These are phyloP conservation scores for Neopestalotiopsis clavispora DNA, from an alignment of 2,329 filamentous ascomycete genomes.

Conservation along the genomic window DNA sequence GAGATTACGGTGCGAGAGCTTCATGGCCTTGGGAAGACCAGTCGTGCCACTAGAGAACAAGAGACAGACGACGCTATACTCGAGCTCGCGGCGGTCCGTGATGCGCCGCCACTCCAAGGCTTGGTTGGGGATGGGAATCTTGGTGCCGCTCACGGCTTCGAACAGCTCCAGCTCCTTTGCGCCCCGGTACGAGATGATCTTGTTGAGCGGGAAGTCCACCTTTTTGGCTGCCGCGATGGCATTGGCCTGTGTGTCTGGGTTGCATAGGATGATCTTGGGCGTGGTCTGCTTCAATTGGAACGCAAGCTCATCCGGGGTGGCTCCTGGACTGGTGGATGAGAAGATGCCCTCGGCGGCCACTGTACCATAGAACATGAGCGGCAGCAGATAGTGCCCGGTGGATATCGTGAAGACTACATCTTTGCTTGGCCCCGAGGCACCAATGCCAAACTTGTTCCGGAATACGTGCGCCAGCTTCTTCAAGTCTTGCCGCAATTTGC, in stretches of 20 bases:
- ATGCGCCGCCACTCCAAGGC: slow-evolving; percentile 58
- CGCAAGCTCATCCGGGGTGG: slow-evolving; percentile 30
- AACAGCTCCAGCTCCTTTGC: slow-evolving; percentile 31
- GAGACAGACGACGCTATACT: slow-evolving; percentile 45
- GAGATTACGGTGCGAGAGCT: slow-evolving; percentile 50
- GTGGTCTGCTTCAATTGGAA: slow-evolving; percentile 44
- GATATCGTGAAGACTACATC: slow-evolving; percentile 32
- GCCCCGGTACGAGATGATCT: slow-evolving; percentile 57
- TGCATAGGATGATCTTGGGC: slow-evolving; percentile 48
- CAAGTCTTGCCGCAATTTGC: slow-evolving; percentile 50
- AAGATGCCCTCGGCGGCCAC: slow-evolving; percentile 31
- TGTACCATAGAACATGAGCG: slow-evolving; percentile 30
- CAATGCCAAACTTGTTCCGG: slow-evolving; percentile 38
- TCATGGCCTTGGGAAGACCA: slow-evolving; percentile 52
- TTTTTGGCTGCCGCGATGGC: slow-evolving; percentile 54
- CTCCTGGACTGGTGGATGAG: slow-evolving; percentile 28
- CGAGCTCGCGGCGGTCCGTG: slow-evolving; percentile 51
- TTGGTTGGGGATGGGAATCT: slow-evolving; percentile 38
- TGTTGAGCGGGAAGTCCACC: slow-evolving; percentile 45
- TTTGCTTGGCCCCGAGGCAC: slow-evolving; percentile 24
- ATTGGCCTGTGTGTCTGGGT: slow-evolving; percentile 50
- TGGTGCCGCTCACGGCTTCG: slow-evolving; percentile 34
- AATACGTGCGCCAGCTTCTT: slow-evolving; percentile 61
- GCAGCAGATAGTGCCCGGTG: slow-evolving; percentile 31
- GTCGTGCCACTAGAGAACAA: slow-evolving; percentile 56